Conservation (phyloP, 345 rosid species). For the Tarenaya hassleriana region DNA sequence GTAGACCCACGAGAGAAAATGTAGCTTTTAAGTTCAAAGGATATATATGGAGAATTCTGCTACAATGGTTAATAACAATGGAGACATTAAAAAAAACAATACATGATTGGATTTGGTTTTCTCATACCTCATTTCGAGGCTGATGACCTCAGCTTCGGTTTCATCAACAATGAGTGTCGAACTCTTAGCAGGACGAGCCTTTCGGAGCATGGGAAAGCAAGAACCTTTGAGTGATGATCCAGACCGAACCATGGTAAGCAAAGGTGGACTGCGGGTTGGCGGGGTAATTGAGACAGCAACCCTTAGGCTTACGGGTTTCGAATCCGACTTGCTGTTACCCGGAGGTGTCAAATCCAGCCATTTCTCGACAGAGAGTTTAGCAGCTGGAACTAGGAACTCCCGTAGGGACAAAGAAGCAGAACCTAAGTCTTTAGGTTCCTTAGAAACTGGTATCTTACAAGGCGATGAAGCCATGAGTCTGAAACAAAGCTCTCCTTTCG, state of each 20-base stretch:
- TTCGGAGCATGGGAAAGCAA: conserved; percentile 55
- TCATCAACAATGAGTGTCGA: conserved; percentile 42
- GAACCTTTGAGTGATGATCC: conserved; percentile 38
- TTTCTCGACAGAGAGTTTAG: conserved; percentile 60
- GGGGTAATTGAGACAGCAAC: conserved; percentile 66
- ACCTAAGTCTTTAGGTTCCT: conserved; percentile 51
- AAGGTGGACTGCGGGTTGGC: conserved; percentile 48
- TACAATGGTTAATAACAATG: background rate
- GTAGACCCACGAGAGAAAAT: conserved; percentile 15
- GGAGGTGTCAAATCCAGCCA: conserved; percentile 65
- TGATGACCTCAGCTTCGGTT: conserved; percentile 53
- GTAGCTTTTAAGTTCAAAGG: background rate
- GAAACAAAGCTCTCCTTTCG: conserved; percentile 66
- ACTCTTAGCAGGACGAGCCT: conserved; percentile 37
- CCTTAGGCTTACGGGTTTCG: conserved; percentile 48
- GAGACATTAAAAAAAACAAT: background rate
- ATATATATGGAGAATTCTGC: background rate
- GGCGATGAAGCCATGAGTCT: conserved; percentile 56
- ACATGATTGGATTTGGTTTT: background rate
- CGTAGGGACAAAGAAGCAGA: conserved; percentile 46
- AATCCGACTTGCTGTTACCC: conserved; percentile 29
- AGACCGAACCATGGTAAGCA: conserved; percentile 46
- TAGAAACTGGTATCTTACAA: conserved; percentile 31
- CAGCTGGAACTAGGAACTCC: conserved; percentile 53
- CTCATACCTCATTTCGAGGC: conserved; percentile 80